Evolutionary conservation across 2,329 filamentous ascomycete genomes (phyloP).

Genomic region (Alternaria hordeiaustralica): DNA sequence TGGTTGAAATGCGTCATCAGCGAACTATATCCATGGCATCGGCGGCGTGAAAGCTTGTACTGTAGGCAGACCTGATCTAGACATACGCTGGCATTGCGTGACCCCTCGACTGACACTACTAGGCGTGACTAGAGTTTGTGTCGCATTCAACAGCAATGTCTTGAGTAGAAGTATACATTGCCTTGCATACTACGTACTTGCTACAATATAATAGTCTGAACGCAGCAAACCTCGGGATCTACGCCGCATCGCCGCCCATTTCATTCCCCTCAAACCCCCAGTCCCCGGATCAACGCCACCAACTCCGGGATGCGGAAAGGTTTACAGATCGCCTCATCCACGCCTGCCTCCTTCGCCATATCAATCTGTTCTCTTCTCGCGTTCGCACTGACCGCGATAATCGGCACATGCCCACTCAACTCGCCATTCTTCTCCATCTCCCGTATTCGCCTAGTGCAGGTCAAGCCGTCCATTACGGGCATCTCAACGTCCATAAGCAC

Average conservation of each 20-base stretch:
- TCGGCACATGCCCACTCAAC: constrained; percentile 22
- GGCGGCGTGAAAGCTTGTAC: not conserved
- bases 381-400: constrained; percentile 40
- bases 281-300: not conserved
- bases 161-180: not conserved
- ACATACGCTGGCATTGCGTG: not conserved
- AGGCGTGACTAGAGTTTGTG: not conserved
- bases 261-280: not conserved
- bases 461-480: constrained; percentile 42
- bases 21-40: not conserved
- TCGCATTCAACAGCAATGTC: not conserved
- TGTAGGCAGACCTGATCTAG: not conserved
- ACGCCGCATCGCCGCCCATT: not conserved
- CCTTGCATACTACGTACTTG: not conserved
- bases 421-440: constrained; percentile 19
- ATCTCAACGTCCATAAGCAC: constrained; percentile 41
- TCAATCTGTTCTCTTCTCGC: constrained; percentile 37
- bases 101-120: not conserved
- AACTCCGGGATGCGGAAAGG: constrained; percentile 61
- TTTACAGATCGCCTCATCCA: constrained; percentile 70
- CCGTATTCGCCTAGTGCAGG: constrained; percentile 25
- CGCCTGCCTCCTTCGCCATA: constrained; percentile 25
- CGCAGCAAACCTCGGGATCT: not conserved
- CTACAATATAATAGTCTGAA: not conserved
- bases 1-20: not conserved